These are phyloP conservation scores for Diaporthe australafricana DNA, from an alignment of 2,329 filamentous ascomycete species.

Conservation along the genomic window DNA sequence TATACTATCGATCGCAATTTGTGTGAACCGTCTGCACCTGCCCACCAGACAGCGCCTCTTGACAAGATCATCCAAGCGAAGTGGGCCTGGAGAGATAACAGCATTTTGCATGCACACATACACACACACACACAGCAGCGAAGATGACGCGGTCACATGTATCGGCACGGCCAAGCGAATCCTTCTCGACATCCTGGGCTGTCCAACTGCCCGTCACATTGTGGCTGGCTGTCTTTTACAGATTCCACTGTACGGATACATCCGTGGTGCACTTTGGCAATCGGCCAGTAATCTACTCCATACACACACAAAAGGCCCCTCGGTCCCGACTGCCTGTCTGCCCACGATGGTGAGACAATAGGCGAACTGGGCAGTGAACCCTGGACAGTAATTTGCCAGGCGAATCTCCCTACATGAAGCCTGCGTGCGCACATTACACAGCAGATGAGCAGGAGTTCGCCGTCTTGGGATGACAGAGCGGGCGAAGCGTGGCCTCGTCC, in stretches of 20 bases:
- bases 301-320: neutral
- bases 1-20: too few relatives aligned
- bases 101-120: too few relatives aligned
- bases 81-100: conserved; percentile 16
- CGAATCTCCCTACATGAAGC: neutral
- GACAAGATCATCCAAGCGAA: neutral
- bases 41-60: neutral
- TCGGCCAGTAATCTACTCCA: neutral
- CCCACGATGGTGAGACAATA: conserved; percentile 5
- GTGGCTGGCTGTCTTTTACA: conserved; percentile 4
- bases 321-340: neutral
- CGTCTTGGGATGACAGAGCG: neutral
- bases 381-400: neutral
- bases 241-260: neutral
- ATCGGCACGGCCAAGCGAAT: neutral
- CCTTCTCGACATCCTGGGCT: neutral
- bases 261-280: neutral
- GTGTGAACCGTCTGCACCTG: neutral
- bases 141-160: conserved; percentile 3
- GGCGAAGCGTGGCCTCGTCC: neutral
- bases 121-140: neutral
- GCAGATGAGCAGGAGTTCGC: neutral
- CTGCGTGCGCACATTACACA: neutral
- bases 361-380: conserved; percentile 6
- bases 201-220: neutral